A percentile compares a stretch with the other conserved stretches of the same genome.
Evolutionary conservation across 75 land plant species (phyloP).

Genomic region (Cryptomeria japonica): DNA sequence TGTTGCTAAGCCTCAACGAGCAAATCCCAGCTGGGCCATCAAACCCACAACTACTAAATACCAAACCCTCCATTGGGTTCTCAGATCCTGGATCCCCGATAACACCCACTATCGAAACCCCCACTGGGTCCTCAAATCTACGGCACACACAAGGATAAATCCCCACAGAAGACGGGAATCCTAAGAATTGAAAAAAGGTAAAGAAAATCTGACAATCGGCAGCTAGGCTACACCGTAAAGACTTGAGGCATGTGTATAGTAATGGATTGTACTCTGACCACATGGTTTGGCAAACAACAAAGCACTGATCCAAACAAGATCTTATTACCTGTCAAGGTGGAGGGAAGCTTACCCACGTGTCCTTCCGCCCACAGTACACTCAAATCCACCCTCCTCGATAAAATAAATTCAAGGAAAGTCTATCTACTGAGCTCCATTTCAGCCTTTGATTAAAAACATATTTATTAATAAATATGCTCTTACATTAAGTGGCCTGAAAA

Average conservation of each 20-base stretch:
- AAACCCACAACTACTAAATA: not conserved
- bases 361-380: not conserved
- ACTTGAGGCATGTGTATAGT: not conserved
- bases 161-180: not conserved
- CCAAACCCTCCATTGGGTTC: not conserved
- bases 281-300: not conserved
- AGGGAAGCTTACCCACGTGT: not conserved
- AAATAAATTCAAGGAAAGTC: too few species aligned
- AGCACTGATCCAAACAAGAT: not conserved
- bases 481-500: not conserved
- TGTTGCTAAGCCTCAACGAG: not conserved
- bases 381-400: too few species aligned
- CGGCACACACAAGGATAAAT: not conserved
- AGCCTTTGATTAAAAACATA: not conserved
- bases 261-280: not conserved
- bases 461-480: not conserved
- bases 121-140: not conserved
- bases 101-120: not conserved
- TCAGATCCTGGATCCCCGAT: not conserved
- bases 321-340: not conserved
- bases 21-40: not conserved
- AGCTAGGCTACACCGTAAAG: not conserved
- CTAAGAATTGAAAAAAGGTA: not conserved
- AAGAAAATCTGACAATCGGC: not conserved
- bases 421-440: too few species aligned